Evolutionary conservation across 345 rosid species (phyloP).

Genomic region (Salix dunnii): DNA sequence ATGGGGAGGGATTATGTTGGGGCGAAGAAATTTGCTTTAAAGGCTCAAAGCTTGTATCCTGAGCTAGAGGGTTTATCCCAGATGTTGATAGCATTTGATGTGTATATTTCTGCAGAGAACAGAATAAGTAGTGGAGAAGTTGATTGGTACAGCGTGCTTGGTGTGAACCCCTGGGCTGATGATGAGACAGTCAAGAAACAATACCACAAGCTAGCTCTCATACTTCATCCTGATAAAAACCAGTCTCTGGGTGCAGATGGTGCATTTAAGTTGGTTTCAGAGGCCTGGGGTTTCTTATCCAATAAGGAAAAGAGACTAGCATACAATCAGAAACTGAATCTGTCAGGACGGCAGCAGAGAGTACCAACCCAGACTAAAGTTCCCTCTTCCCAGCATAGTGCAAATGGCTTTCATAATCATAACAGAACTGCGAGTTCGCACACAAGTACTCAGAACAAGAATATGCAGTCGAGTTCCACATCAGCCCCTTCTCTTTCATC

Average conservation of each 20-base stretch:
- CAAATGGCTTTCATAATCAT: conserved; percentile 46
- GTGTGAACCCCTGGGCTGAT: conserved; percentile 35
- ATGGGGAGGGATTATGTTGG: conserved; percentile 29
- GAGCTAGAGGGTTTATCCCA: conserved; percentile 41
- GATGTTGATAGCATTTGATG: conserved; percentile 35
- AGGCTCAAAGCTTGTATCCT: conserved; percentile 46
- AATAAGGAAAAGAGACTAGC: conserved; percentile 33
- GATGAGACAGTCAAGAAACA: conserved; percentile 40
- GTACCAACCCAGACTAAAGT: conserved; percentile 27
- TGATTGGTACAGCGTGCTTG: conserved; percentile 42
- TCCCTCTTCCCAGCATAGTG: conserved; percentile 35
- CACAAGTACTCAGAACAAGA: conserved; percentile 27
- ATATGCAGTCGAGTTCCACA: conserved; percentile 19
- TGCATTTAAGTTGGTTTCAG: conserved; percentile 39
- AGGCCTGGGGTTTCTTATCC: conserved; percentile 43
- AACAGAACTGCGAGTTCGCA: conserved; percentile 26
- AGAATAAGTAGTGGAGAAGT: conserved; percentile 34
- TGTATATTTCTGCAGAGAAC: conserved; percentile 36
- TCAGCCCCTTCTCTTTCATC: conserved; percentile 23
- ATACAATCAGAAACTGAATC: conserved; percentile 57
- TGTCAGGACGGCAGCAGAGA: conserved; percentile 30
- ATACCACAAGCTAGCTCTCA: conserved; percentile 37
- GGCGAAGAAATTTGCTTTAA: conserved; percentile 43
- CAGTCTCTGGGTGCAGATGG: conserved; percentile 46
- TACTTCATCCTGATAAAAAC: conserved; percentile 50